Evolutionary conservation across 805 yeast species (phyloP), one percentile per base, ranked within the genome.

Genomic region (Cyberlindnera mississippiensis): DNA sequence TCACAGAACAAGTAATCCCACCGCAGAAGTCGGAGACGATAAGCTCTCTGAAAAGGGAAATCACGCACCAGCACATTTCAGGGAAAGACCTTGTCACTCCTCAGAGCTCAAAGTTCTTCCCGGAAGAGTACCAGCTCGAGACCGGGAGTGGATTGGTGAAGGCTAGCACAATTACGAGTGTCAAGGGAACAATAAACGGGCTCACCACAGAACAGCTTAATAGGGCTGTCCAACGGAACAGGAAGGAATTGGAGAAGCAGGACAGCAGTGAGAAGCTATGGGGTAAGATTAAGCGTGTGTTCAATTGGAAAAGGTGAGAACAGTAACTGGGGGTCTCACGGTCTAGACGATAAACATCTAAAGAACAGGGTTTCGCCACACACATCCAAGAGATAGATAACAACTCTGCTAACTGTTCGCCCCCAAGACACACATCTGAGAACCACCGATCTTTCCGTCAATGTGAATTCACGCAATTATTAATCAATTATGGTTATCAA

Each of bases 121-220:
- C 86, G 3, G 86, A 81, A 64, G 87, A 81, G 52, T 81, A 78
- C 54, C 72, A 76, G 14, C 46, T 80, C 51, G 87, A 81, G 61
- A 80, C 87, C 1, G 70, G 67, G 29, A 80, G 86, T 1, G 87
- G 87, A 35, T 63, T 81, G 39, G 86, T 81, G 13, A 79, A 76
- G 17, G 76, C 75, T 13, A 63, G 68, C 41, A 78, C 85, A 15
- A 37, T 44, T 5, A 27, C 36, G 6, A 29, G 35, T 17, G 42
- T 38, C 13, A 39, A 37, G 20, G 44, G 37, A 1, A 7, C 18
- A 4, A 37, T 28, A n/a, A 28, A 28, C 6, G 53, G 49, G 1
- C 20, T 51, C n/a, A 48, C 52, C 13, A 45, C 50, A 11, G 51
- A 53, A n/a, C 55, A 60, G 35, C 35, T 63, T 17, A 40, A 57